Evolutionary conservation across 805 yeast species (phyloP), one percentile per base, ranked within the genome.

Genomic region (Hanseniaspora lachancei): DNA sequence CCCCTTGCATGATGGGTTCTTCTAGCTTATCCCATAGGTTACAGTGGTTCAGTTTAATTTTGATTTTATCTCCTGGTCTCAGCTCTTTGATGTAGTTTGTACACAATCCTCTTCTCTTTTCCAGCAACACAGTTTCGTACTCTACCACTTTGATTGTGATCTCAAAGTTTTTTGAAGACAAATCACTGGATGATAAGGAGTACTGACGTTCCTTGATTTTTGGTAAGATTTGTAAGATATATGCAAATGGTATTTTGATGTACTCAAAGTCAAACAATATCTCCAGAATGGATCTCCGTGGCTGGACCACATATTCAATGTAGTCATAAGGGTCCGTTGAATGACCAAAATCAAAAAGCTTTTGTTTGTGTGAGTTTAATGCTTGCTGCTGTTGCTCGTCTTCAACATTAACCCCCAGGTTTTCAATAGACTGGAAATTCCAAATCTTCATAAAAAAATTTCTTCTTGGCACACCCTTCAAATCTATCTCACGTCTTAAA

Each of bases 231-330:
- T 93, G 97, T 44, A 86, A 72, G 5, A 88, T 62, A 63, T 84
- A 83, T 57, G 79, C 83, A 38, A 86, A 64, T 0, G 98, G 97
- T 32, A 93, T 79, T 49, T 69, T 74, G 43, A 93, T 72, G 5
- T 87, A 77, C 59, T 78, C 80, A 64, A 93, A 93, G 65, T 93
- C 99, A 53, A 80, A 75, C 7, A 93, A 66, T 0, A 86, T 84
- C 66, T 93, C 99, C 23, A 89, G 64, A 4, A 89, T 77, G 50
- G 95, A 88, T 60, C 99, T 69, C 60, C 96, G 75, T 5, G 97
- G 97, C 58, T 97, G 72, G 64, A 88, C 86, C n/a, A 95, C 95
- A 67, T 93, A 93, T 66, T 91, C 82, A 66, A 81, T 91, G 47
- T 89, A 68, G 55, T 86, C 96, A 64, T 91, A 89, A 53, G 84